Base-by-base conservation (phyloP, 306 rosid genomes). In the Casuarina cunninghamiana region DNA sequence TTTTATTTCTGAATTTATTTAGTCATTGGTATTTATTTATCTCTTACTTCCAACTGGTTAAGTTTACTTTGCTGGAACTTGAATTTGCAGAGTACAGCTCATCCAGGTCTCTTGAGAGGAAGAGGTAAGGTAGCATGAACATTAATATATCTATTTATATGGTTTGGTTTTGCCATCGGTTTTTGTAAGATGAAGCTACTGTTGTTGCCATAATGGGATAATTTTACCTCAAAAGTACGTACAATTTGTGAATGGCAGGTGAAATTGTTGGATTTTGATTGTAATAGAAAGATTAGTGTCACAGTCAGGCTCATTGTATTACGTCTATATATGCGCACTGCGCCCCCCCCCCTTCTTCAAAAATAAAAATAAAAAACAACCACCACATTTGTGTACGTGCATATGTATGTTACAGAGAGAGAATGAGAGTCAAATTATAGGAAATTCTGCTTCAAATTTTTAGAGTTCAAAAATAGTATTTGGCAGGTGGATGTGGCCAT, bases 21-120 rank as follows among this genome's bases (percentile, higher is more conserved):
- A 65, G 48, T 15, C 17, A 10, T 42, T 5, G 42, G 42, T 42
- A 66, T 9, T 7, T 15, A 16, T 66, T 66, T n/a, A 66, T 66
- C 50, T 41, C 41, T 39, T 41, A 41, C 71, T 17, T 39, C 42
- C 49, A 66, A 42, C 46, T 66, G 32, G 19, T 41, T 41, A 42
- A 39, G 41, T 38, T 66, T 76, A 70, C 74, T 66, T 42, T 83
- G 87, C 74, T 58, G 73, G 48, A 71, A 75, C 72, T 84, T 65
- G 62, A 84, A 81, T 76, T 85, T 80, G 90, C 93, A 92, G 98
- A 87, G 45, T 60, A 83, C 83, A 89, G 97, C 80, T 88, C 91
- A 15, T 81, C 84, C 26, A 88, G 87, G 81, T 86, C 98, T 71
- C 78, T 77, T 42, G 97, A 91, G 78, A 90, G 70, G 69, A 84